A percentile compares a stretch with the other conserved stretches of the same genome.
phyloP scores from a whole-genome alignment of 257 asterid species.

The Solanum dulcamara region DNA sequence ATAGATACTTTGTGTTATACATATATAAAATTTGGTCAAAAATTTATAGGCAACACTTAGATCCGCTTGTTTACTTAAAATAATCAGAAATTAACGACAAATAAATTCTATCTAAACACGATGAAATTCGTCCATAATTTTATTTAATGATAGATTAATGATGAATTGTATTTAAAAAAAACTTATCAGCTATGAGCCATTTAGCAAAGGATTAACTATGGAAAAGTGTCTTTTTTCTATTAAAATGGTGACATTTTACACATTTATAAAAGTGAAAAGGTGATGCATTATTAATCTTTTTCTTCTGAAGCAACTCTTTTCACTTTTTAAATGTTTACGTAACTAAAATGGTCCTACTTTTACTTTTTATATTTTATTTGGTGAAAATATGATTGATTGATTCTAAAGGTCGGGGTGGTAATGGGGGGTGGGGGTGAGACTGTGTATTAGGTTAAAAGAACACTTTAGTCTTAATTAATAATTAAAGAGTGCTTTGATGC shows the following conservation, averaged over 20 bases:
- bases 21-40: not conserved
- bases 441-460: slow-evolving; percentile 17
- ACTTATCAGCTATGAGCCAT: not conserved
- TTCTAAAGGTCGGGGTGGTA: not conserved
- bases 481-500: not conserved
- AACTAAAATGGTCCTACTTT: not conserved
- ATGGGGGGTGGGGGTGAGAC: too few relatives aligned
- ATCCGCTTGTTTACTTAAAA: not conserved
- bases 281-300: not conserved
- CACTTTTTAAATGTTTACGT: not conserved
- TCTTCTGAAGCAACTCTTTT: not conserved
- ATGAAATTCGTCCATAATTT: not conserved
- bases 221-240: not conserved
- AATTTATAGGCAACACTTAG: not conserved
- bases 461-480: slow-evolving; percentile 14
- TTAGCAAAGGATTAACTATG: not conserved
- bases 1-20: not conserved
- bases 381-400: not conserved
- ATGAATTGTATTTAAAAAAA: too few relatives aligned
- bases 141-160: too few relatives aligned
- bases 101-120: not conserved
- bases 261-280: not conserved
- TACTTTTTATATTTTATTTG: not conserved
- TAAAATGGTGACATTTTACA: not conserved
- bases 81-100: not conserved